Percentiles rank a stretch among this genome's conserved stretches.
phyloP scores from a whole-genome alignment of 2,329 filamentous ascomycete species.

The Epicoccum nigrum region DNA sequence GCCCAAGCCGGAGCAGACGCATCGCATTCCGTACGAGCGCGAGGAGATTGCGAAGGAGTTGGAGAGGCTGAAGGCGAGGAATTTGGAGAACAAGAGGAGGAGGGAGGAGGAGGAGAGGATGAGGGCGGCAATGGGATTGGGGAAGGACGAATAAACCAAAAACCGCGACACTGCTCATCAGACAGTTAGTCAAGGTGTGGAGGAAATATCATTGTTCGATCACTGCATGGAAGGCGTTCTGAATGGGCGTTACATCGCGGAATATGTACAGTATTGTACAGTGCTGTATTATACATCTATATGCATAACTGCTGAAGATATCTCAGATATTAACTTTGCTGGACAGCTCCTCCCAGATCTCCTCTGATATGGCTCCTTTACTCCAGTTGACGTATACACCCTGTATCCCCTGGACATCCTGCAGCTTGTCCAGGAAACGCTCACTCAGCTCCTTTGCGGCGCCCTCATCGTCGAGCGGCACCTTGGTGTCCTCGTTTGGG shows the following conservation, averaged over 20 bases:
- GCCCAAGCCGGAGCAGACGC: slow-evolving; percentile 80
- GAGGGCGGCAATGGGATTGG: slow-evolving; percentile 24
- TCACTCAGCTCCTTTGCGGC: slow-evolving; percentile 61
- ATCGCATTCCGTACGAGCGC: slow-evolving; percentile 75
- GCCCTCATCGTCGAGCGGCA: slow-evolving; percentile 64
- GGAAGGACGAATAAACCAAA: slow-evolving; percentile 26
- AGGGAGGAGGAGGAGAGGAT: slow-evolving; percentile 49
- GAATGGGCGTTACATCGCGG: slow-evolving; percentile 9
- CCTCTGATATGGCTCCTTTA: slow-evolving; percentile 49
- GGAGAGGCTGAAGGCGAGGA: slow-evolving; percentile 67
- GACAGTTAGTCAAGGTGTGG: too few species aligned
- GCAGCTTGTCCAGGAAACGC: slow-evolving; percentile 64
- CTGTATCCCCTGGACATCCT: slow-evolving; percentile 78
- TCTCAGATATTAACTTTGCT: slow-evolving; percentile 44
- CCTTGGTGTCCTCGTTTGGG: slow-evolving; percentile 78
- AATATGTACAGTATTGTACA: slow-evolving; percentile 33
- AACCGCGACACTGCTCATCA: too few species aligned
- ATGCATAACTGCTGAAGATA: slow-evolving; percentile 15
- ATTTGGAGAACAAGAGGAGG: slow-evolving; percentile 54
- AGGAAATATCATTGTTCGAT: not conserved
- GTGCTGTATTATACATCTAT: slow-evolving; percentile 36
- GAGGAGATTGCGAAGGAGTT: slow-evolving; percentile 86
- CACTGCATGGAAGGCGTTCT: slow-evolving; percentile 29
- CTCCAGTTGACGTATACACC: slow-evolving; percentile 75
- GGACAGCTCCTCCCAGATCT: slow-evolving; percentile 48